Evolutionary conservation across 495 filamentous ascomycete genomes (phyloP).

Genomic region (Penicillium manginii): DNA sequence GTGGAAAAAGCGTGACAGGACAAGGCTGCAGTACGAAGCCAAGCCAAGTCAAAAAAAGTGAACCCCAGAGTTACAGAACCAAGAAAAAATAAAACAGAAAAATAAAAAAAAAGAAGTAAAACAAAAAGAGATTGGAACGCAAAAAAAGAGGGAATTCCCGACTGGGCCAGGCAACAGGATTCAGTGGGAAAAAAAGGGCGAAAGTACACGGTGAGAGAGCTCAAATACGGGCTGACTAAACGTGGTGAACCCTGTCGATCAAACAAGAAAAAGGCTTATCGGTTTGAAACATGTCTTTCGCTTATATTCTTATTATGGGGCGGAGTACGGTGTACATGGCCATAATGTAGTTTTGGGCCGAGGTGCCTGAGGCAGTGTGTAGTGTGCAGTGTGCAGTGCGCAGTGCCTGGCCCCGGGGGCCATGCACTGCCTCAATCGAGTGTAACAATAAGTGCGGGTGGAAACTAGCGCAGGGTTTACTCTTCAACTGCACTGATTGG

Average conservation of each 20-base stretch:
- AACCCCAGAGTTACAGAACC: too few species aligned
- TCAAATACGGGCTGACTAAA: conserved; percentile 17
- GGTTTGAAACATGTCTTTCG: conserved; percentile 22
- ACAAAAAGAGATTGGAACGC: not conserved
- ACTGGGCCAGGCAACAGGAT: conserved; percentile 5
- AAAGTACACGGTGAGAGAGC: not conserved
- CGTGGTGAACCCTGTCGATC: conserved; percentile 36
- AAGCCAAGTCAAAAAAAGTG: too few species aligned
- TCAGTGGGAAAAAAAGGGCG: not conserved
- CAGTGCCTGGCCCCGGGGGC: not conserved
- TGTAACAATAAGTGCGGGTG: not conserved
- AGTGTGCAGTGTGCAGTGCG: too few species aligned
- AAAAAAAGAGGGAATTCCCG: not conserved
- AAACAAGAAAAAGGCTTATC: conserved; percentile 31
- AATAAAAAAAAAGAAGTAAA: not conserved
- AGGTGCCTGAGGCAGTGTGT: not conserved
- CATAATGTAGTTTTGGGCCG: not conserved
- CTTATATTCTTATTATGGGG: not conserved
- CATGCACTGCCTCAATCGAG: conserved; percentile 20
- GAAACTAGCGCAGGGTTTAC: not conserved
- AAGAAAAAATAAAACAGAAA: not conserved
- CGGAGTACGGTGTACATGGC: too few species aligned
- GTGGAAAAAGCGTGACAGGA: too few species aligned
- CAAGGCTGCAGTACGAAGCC: too few species aligned
- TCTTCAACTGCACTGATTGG: not conserved